Evolutionary conservation across 129 eudicot species (phyloP).

Genomic region (Tagetes erecta): DNA sequence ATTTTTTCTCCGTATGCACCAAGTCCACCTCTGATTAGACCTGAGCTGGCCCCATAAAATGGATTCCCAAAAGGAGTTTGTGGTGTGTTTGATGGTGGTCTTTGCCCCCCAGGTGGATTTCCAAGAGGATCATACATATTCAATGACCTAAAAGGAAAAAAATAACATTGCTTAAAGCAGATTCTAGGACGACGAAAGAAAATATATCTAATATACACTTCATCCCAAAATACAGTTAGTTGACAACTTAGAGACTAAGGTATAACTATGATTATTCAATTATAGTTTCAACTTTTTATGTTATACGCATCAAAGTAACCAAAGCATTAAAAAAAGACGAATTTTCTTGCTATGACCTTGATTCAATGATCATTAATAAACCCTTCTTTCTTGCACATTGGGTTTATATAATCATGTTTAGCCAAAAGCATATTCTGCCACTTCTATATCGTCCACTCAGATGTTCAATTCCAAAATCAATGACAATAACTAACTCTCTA

Average conservation of each 20-base stretch:
- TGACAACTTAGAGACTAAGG: background rate
- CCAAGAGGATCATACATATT: constrained; percentile 59
- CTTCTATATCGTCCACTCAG: background rate
- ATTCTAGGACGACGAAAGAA: background rate
- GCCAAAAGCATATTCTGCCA: background rate
- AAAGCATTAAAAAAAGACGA: background rate
- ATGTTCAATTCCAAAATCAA: background rate
- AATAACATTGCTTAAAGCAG: background rate
- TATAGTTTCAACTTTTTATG: constrained; percentile 5
- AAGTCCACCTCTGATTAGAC: constrained; percentile 63
- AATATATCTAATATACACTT: background rate
- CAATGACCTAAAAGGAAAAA: constrained; percentile 22
- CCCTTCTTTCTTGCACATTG: background rate
- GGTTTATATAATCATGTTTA: background rate
- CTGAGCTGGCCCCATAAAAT: constrained; percentile 61
- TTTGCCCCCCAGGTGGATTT: constrained; percentile 45
- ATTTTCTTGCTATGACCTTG: background rate
- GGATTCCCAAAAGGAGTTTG: constrained; percentile 65
- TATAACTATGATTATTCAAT: background rate
- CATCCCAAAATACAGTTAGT: background rate
- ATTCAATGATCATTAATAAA: background rate
- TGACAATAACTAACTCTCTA: background rate
- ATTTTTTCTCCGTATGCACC: constrained; percentile 80
- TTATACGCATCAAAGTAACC: background rate
- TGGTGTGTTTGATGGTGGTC: constrained; percentile 43